A percentile compares a stretch with the other conserved stretches of the same genome.
These are phyloP conservation scores for Backusella macrospora DNA, from an alignment of 192 early-diverging fungal genomes.

Conservation along the genomic window DNA sequence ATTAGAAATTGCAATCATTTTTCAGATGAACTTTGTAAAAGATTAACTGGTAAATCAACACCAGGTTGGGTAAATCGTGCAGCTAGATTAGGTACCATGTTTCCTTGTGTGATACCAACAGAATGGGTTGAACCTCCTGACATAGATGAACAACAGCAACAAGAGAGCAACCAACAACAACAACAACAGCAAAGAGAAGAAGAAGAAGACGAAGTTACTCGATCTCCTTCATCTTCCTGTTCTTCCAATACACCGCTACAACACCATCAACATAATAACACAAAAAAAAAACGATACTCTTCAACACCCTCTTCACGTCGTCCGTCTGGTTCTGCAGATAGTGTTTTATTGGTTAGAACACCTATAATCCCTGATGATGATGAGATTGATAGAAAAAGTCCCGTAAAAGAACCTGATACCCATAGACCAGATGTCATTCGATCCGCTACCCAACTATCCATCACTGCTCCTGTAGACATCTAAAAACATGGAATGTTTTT, in stretches of 20 bases:
- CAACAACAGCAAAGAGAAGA: too few relatives aligned
- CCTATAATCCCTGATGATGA: conserved; percentile 17
- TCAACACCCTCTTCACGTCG: conserved; percentile 4
- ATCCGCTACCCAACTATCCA: conserved; percentile 37
- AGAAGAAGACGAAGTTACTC: not conserved
- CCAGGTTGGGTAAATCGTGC: conserved; percentile 38
- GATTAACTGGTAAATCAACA: conserved; percentile 22
- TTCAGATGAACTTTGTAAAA: conserved; percentile 25
- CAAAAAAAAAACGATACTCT: conserved; percentile 7
- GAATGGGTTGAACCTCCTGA: conserved; percentile 37
- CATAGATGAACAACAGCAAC: not conserved
- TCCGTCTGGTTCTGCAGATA: conserved; percentile 22
- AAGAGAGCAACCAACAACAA: not conserved
- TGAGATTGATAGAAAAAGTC: conserved; percentile 10
- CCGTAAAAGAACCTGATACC: conserved; percentile 39
- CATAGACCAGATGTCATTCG: conserved; percentile 37
- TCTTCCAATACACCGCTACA: conserved; percentile 11
- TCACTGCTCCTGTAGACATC: conserved; percentile 31
- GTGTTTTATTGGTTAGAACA: conserved; percentile 17
- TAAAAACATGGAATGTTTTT: conserved; percentile 1
- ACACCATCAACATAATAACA: not conserved
- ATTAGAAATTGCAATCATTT: conserved; percentile 41
- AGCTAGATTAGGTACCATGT: conserved; percentile 30
- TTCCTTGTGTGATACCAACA: conserved; percentile 34
- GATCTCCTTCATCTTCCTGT: conserved; percentile 16